Base-by-base conservation (phyloP, 768 basidiomycete genomes). In the Leccinellum albellum region DNA sequence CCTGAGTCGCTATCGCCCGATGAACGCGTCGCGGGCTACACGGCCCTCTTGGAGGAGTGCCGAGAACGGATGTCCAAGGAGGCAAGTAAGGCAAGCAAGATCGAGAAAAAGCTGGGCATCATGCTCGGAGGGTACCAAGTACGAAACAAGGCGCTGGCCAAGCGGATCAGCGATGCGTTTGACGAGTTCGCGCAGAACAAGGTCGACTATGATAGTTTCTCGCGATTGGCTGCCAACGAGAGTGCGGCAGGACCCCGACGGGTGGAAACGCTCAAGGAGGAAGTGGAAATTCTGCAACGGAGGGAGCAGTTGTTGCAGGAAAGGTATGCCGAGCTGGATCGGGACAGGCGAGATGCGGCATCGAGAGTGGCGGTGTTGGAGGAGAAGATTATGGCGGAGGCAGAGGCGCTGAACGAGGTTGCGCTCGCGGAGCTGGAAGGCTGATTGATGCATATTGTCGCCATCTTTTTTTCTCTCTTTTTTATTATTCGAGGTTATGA, bases 91-190 rank as follows among this genome's bases (percentile, higher is more conserved):
- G 88, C 90, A 0, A 72, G 82, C 21, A 98, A 97, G 77, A 68
- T 79, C 6, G 96, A 98, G 78, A 97, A 94, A 82, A 96, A 94
- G 71, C 82, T 98, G 10, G 81, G 79, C 9, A 84, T 94, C 56
- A 82, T 83, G 14, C 82, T 98, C 3, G 94, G 94, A n/a, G 97
- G 97, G 9, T 98, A 98, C 70, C 84, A 91, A 67, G 80, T 82
- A 37, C 84, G 95, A 10, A 85, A 85, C 28, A 79, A 79, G 65
- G 81, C 82, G 40, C 78, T 94, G 3, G 72, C 79, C 15, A 84
- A 82, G 70, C 84, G 86, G 2, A 68, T 91, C 46, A 77, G 75
- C 3, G 82, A 84, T 28, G 82, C 85, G 1, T 92, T 91, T 69
- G 83, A 82, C 32, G 88, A 88, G 63, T 77, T 94, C 29, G 81